Evolutionary conservation across 306 rosid species (phyloP), one percentile per base, ranked within the genome.

Genomic region (Prunus mira): DNA sequence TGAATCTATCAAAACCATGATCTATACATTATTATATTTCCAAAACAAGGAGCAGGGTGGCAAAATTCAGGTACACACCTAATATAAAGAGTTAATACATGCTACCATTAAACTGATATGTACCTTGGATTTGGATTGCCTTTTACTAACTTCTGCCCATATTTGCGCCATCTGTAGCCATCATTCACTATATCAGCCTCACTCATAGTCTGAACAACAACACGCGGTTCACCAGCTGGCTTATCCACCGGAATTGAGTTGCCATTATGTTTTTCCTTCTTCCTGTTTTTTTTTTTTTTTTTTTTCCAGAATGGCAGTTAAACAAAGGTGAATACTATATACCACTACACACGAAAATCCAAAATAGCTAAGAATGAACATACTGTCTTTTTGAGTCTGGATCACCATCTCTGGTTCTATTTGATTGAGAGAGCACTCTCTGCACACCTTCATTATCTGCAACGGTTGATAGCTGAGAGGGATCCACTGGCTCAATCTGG

Each of bases 141-240:
- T 81, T 91, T 94, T 38, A 91, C 96, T 54, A 88, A 72, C 78
- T 94, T 94, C 85, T 92, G 98, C 78, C 98, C 98, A 22, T 94
- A 94, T 86, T 94, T 94, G 71, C 97, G 94, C 98, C 98, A 94
- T 74, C 96, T 91, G 81, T 86, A 86, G 73, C 98, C 98, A 69
- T 94, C 98, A 77, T 85, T 86, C 67, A 94, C 90, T 71, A 86
- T 73, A 86, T 90, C 98, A 81, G 87, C 89, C 88, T 89, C 95
- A 77, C 97, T 91, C 66, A 60, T 71, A 73, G 91, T 89, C 75
- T 86, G 89, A 86, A 91, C 91, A 65, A 93, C 91, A 72, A 78
- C 25, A 69, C 91, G 93, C 11, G 87, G 66, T 68, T 82, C 94
- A 73, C 82, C 74, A 73, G 68, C 80, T 81, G 88, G 73, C 87